Percentiles rank a stretch among this genome's conserved stretches.
Conservation (phyloP, 371 early-diverging fungal species). For the Amoeboradix gromovi region DNA sequence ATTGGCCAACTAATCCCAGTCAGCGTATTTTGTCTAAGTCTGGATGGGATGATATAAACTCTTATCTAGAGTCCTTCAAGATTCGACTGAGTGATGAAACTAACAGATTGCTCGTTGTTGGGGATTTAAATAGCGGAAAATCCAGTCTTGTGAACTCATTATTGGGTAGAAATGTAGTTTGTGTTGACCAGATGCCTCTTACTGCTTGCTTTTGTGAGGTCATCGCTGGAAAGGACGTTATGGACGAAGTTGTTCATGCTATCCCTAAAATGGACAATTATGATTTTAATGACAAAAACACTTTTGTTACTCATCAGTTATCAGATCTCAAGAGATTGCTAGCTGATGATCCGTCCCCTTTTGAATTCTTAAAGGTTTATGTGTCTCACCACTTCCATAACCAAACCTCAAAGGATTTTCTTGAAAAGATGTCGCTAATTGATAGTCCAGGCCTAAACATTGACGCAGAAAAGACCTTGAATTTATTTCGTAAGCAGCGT, state of each 20-base stretch:
- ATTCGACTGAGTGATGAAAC: constrained; percentile 57
- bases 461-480: constrained; percentile 76
- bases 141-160: constrained; percentile 82
- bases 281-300: constrained; percentile 29
- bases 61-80: constrained; percentile 46
- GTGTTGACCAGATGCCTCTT: constrained; percentile 85
- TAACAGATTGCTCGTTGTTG: constrained; percentile 75
- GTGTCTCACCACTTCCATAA: too few relatives aligned
- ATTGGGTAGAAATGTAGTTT: constrained; percentile 51
- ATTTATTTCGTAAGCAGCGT: constrained; percentile 78
- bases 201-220: constrained; percentile 73
- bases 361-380: too few relatives aligned
- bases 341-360: too few relatives aligned
- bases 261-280: constrained; percentile 31
- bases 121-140: constrained; percentile 90
- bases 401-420: too few relatives aligned
- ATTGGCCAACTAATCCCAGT: too few relatives aligned
- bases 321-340: too few relatives aligned
- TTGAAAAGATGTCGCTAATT: constrained; percentile 77
- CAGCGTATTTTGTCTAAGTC: too few relatives aligned
- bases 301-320: constrained; percentile 37
- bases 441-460: constrained; percentile 94
- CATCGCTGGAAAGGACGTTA: constrained; percentile 47
- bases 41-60: too few relatives aligned
- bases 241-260: constrained; percentile 63